Base-by-base conservation (phyloP, 176 grass and related monocot genomes). In the Cenchrus fungigraminus region DNA sequence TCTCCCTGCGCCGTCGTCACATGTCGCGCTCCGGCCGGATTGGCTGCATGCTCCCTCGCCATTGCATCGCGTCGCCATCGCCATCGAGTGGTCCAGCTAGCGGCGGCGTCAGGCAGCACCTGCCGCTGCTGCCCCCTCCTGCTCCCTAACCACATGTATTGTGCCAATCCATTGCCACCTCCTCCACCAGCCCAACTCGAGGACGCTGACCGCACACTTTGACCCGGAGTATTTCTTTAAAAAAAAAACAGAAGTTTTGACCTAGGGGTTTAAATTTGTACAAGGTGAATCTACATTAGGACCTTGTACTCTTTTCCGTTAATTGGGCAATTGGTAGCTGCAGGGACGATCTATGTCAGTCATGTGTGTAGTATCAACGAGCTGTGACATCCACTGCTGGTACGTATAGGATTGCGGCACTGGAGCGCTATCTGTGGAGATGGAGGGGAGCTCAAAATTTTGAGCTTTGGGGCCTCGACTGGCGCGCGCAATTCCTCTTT, bases 1-100 rank as follows among this genome's bases (percentile, higher is more conserved):
- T 32, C 31, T 32, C 31, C 1, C 31, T 56, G 56, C 92, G 80
- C 74, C 88, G 72, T 87, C 88, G 72, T 87, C 92, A 87, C 95
- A 89, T 92, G 95, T 82, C 53, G 37, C 71, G 44, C 76, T 14
- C 57, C 59, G 59, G 59, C n/a, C 87, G 78, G 78, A 83, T 80
- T 82, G 73, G 37, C 46, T 46, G 53, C 84, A 76, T 82, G 85
- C 56, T 65, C 70, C 37, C 37, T 75, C 28, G 6, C 12, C 17
- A 10, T 56, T 76, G 75, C 34, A 20, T n/a, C n/a, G 57, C 57
- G 2, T n/a, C 20, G 19, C 44, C 11, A 8, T 72, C 2, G 44
- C 43, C 57, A 77, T 65, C 29, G 64, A 85, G 55, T 82, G 88
- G 55, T 49, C 64, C 68, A 56, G 68, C 32, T 19, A 2, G 34